These are phyloP conservation scores for Cyclocybe cylindracea DNA, from an alignment of 768 basidiomycete species.

Conservation along the genomic window DNA sequence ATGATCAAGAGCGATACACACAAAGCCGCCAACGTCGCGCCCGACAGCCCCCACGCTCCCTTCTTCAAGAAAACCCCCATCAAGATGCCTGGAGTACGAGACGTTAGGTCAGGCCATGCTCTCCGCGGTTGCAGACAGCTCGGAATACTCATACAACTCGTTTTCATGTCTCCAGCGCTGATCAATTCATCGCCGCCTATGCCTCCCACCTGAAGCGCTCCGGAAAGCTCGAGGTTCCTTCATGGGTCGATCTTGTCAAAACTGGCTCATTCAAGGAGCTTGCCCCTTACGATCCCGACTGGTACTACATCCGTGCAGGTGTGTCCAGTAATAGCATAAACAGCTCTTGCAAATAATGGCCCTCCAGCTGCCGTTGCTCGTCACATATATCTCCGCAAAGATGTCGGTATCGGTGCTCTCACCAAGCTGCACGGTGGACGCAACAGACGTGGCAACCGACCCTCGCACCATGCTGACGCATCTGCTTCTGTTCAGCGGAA, in stretches of 20 bases:
- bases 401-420: conserved; percentile 90
- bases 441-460: conserved; percentile 95
- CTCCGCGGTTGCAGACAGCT: conserved; percentile 4
- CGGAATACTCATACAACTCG: conserved; percentile 17
- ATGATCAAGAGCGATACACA: conserved; percentile 41
- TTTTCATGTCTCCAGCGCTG: conserved; percentile 59
- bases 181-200: conserved; percentile 92
- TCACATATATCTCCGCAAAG: conserved; percentile 99
- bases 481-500: conserved; percentile 92
- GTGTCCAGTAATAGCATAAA: conserved; percentile 30
- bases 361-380: conserved; percentile 87
- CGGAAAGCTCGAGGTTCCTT: conserved; percentile 98
- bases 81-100: conserved; percentile 83
- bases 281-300: conserved; percentile 98
- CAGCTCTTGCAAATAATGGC: background rate
- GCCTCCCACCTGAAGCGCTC: conserved; percentile 96
- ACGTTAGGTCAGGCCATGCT: conserved; percentile 59
- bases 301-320: conserved; percentile 99
- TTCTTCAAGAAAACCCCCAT: conserved; percentile 46
- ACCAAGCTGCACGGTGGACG: conserved; percentile 96
- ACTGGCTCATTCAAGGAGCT: conserved; percentile 98
- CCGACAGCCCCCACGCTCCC: conserved; percentile 44
- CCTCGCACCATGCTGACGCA: conserved; percentile 88
- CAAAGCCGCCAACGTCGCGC: conserved; percentile 49
- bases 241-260: conserved; percentile 99